phyloP scores from a whole-genome alignment of 208 protist genomes.

The Vickermania ingenoplastis region DNA sequence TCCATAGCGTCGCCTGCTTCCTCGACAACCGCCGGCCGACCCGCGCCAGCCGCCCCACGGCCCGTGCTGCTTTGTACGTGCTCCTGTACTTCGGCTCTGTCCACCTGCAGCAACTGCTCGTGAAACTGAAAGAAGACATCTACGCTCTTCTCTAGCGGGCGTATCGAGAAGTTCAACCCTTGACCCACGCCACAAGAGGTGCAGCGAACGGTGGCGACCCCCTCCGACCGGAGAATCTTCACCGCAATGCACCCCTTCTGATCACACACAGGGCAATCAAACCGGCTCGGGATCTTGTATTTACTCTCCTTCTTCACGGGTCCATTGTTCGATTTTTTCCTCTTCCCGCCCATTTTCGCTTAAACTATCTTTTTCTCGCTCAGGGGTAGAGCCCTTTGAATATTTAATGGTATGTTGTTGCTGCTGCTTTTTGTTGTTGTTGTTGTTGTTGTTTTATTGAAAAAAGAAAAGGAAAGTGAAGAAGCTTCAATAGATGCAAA shows the following conservation, averaged over 20 bases:
- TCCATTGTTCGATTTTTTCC: slow-evolving; percentile 59
- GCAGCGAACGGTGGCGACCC: slow-evolving; percentile 57
- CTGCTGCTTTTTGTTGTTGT: no score
- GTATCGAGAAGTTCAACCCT: slow-evolving; percentile 32
- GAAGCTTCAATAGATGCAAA: no score
- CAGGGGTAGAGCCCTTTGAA: no score
- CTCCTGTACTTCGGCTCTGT: no score
- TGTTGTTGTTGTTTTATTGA: no score
- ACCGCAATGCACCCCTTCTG: slow-evolving; percentile 71
- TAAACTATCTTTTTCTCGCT: no score
- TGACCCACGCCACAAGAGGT: slow-evolving; percentile 46
- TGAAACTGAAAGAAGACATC: slow-evolving; percentile 87
- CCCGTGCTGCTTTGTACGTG: no score
- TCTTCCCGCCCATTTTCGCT: slow-evolving; percentile 68
- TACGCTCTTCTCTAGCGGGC: slow-evolving; percentile 67
- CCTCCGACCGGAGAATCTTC: slow-evolving; percentile 34
- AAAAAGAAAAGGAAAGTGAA: no score
- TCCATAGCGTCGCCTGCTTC: no score
- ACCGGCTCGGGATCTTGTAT: slow-evolving; percentile 84
- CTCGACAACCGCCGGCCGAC: no score
- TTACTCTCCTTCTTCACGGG: slow-evolving; percentile 88
- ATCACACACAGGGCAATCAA: slow-evolving; percentile 86
- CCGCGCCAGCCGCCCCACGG: no score
- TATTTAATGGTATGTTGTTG: no score
- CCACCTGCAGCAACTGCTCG: slow-evolving; percentile 61